Conservation (phyloP, 768 basidiomycete genomes). For the Myochromella boudieri region DNA sequence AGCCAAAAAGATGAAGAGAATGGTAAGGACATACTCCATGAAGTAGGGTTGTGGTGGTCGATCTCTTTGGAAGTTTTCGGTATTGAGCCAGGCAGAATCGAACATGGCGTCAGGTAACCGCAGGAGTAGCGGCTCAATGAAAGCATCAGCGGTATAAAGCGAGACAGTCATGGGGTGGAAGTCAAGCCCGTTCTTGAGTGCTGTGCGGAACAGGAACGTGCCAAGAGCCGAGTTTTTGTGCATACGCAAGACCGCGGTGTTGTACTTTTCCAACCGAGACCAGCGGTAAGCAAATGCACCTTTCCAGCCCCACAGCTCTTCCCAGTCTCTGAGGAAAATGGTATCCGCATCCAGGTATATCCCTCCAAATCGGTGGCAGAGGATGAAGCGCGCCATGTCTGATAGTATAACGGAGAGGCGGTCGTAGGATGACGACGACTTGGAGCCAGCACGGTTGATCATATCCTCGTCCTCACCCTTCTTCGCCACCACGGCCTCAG, state of each 20-base stretch:
- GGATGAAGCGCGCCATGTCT: constrained; percentile 95
- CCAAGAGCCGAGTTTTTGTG: constrained; percentile 88
- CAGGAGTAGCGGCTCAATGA: constrained; percentile 72
- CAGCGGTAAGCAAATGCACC: constrained; percentile 95
- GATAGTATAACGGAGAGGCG: constrained; percentile 89
- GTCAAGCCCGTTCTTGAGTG: constrained; percentile 86
- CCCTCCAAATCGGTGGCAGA: constrained; percentile 92
- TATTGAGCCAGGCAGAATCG: constrained; percentile 93
- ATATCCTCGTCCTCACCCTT: constrained; percentile 50
- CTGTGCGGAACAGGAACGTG: constrained; percentile 89
- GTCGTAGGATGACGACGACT: constrained; percentile 86
- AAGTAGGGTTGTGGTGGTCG: constrained; percentile 93
- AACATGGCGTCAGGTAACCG: constrained; percentile 90
- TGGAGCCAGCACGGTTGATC: constrained; percentile 82
- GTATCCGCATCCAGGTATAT: constrained; percentile 95
- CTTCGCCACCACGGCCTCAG: constrained; percentile 47
- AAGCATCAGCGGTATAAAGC: constrained; percentile 80
- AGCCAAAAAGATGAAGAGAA: constrained; percentile 1
- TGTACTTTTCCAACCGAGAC: constrained; percentile 90
- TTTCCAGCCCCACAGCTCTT: constrained; percentile 93
- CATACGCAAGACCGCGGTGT: constrained; percentile 89
- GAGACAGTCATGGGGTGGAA: constrained; percentile 96
- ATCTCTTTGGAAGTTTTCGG: constrained; percentile 85
- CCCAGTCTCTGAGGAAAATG: constrained; percentile 91
- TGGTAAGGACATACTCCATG: constrained; percentile 54